phyloP scores from a whole-genome alignment of 148 eudicot species.

The Polygonum maritimum region DNA sequence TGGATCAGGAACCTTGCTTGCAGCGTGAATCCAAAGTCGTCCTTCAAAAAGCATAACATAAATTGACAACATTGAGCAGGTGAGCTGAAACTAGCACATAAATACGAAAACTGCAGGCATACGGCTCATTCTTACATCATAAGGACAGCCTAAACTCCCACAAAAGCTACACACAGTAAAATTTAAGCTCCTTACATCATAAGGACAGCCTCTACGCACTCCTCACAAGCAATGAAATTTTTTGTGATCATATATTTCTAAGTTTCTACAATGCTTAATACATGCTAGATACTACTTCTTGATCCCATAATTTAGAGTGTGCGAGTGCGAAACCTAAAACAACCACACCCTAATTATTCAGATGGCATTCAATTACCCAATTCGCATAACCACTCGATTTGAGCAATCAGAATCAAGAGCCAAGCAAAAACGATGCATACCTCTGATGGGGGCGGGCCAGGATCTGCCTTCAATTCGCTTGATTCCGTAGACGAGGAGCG shows the following conservation, averaged over 20 bases:
- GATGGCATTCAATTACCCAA: too few relatives aligned
- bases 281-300: background rate
- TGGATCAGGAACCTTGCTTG: constrained; percentile 78
- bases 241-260: background rate
- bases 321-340: background rate
- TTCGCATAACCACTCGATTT: background rate
- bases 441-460: constrained; percentile 90
- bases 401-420: background rate
- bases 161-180: background rate
- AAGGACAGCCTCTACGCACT: background rate
- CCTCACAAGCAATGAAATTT: background rate
- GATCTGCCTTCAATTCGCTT: constrained; percentile 96
- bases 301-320: background rate
- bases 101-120: background rate
- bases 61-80: background rate
- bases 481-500: constrained; percentile 76
- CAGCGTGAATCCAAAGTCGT: constrained; percentile 96
- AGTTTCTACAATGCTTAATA: background rate
- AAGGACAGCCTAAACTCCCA: too few relatives aligned
- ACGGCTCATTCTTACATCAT: too few relatives aligned
- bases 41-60: constrained; percentile 28
- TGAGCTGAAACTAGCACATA: background rate
- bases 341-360: background rate
- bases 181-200: background rate
- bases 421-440: constrained; percentile 17